phyloP scores from a whole-genome alignment of 768 basidiomycete genomes.

The Exidia glandulosa region DNA sequence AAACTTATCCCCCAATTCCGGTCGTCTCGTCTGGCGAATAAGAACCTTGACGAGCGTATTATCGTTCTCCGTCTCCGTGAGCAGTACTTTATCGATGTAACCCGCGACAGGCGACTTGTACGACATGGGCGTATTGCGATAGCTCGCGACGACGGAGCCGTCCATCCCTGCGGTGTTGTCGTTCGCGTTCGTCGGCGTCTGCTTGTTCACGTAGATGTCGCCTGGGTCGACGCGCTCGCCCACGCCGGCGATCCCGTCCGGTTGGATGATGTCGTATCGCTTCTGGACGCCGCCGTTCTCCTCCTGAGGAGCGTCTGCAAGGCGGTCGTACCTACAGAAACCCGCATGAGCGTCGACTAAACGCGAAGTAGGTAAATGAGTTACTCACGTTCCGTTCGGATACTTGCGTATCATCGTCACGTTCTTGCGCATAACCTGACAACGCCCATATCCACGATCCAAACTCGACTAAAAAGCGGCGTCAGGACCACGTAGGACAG shows the following conservation, averaged over 20 bases:
- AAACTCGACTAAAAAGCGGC: constrained; percentile 62
- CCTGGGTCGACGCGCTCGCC: constrained; percentile 90
- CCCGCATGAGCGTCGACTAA: too few relatives aligned
- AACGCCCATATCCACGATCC: constrained; percentile 94
- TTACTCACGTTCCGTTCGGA: constrained; percentile 95
- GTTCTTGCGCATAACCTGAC: constrained; percentile 95
- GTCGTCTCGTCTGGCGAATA: constrained; percentile 90
- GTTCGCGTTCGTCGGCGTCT: constrained; percentile 88
- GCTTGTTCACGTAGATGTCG: constrained; percentile 94
- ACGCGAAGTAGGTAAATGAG: too few relatives aligned
- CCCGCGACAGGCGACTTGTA: constrained; percentile 93
- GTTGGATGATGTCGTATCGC: constrained; percentile 83
- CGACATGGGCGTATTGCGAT: constrained; percentile 84
- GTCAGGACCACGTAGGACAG: not conserved
- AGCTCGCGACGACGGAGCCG: constrained; percentile 71
- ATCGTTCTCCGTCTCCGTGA: constrained; percentile 94
- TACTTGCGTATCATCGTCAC: constrained; percentile 90
- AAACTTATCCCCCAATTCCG: constrained; percentile 97
- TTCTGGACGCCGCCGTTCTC: constrained; percentile 71
- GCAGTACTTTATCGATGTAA: constrained; percentile 94
- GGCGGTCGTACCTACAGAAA: constrained; percentile 91
- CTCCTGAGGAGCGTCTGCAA: constrained; percentile 84
- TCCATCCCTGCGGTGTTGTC: constrained; percentile 63
- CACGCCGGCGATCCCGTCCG: constrained; percentile 88
- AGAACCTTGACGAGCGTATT: constrained; percentile 95